phyloP scores from a whole-genome alignment of 306 rosid species.

The Gleditsia sinensis region DNA sequence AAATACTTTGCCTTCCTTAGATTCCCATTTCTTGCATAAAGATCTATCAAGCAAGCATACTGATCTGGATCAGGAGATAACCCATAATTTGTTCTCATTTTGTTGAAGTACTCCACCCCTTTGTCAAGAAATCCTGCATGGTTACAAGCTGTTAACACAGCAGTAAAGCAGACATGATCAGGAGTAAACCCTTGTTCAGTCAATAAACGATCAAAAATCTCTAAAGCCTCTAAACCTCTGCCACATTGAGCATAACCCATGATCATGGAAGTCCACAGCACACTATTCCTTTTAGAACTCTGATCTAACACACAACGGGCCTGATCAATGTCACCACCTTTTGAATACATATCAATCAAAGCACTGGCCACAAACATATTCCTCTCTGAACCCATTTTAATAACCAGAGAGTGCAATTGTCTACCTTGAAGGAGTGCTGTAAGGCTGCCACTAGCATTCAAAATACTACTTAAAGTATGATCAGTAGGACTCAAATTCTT shows the following conservation, averaged over 20 bases:
- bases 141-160: conserved; percentile 66
- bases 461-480: conserved; percentile 54
- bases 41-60: conserved; percentile 72
- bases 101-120: conserved; percentile 56
- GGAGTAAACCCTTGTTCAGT: conserved; percentile 45
- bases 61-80: conserved; percentile 57
- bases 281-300: conserved; percentile 46
- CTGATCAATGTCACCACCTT: conserved; percentile 57
- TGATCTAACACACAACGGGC: conserved; percentile 53
- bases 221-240: conserved; percentile 58
- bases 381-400: conserved; percentile 61
- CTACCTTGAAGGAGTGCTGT: conserved; percentile 57
- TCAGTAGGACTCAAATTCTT: conserved; percentile 47
- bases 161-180: conserved; percentile 59
- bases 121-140: conserved; percentile 61
- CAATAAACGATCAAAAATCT: conserved; percentile 56
- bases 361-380: conserved; percentile 65
- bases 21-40: conserved; percentile 64
- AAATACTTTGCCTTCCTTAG: conserved; percentile 57
- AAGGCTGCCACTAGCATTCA: conserved; percentile 65
- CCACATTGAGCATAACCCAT: conserved; percentile 70
- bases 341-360: conserved; percentile 71
- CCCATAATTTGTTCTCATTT: conserved; percentile 46
- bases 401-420: conserved; percentile 57
- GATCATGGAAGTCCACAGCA: conserved; percentile 66